phyloP scores from a whole-genome alignment of 345 rosid species.

The Rhodomyrtus tomentosa region DNA sequence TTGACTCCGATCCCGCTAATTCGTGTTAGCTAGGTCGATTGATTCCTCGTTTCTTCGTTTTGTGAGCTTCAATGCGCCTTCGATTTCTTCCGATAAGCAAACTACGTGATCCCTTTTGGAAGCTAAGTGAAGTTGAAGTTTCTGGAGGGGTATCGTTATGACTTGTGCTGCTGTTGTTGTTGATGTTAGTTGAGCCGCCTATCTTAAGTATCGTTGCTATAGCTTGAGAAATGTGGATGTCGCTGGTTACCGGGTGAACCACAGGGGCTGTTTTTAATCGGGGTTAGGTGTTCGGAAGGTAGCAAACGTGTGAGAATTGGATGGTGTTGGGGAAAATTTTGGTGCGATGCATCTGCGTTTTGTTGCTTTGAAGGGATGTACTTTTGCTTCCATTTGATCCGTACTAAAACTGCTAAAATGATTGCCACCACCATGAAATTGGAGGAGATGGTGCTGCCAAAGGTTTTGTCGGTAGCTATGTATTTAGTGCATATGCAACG shows the following conservation, averaged over 20 bases:
- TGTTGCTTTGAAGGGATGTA: neutral
- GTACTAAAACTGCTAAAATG: neutral
- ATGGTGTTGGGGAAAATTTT: neutral
- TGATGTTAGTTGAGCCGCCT: neutral
- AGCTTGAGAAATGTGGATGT: neutral
- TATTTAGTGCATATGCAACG: neutral
- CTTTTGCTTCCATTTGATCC: neutral
- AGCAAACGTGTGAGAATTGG: neutral
- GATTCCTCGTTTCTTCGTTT: neutral
- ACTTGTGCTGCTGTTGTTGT: neutral
- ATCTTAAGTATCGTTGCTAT: neutral
- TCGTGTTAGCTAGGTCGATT: neutral
- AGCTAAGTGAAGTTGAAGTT: neutral
- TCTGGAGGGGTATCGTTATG: neutral
- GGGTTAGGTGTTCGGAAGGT: neutral
- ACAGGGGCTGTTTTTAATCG: neutral
- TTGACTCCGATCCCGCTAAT: neutral
- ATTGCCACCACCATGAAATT: neutral
- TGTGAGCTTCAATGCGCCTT: neutral
- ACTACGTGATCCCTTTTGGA: neutral
- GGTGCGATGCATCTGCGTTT: neutral
- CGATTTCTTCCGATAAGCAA: neutral
- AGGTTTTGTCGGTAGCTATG: neutral
- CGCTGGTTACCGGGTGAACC: neutral
- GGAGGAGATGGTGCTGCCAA: neutral